Conservation (phyloP, 257 asterid genomes). For the Solanum bulbocastanum region DNA sequence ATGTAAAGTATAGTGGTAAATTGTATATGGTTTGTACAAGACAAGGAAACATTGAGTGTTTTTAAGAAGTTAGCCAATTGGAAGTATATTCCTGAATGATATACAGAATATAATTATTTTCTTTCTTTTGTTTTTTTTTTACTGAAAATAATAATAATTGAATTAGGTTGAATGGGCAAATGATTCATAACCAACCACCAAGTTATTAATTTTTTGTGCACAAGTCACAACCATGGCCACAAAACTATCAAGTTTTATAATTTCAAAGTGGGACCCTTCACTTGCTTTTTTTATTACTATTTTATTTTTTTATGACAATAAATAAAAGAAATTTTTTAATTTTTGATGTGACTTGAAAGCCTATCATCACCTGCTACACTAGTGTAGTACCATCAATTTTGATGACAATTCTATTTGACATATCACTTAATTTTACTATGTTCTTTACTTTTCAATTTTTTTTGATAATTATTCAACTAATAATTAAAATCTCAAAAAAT, state of each 20-base stretch:
- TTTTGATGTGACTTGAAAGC: conserved; percentile 7
- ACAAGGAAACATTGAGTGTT: neutral
- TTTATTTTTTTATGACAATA: neutral
- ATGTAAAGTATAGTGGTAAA: neutral
- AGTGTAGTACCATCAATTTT: conserved; percentile 1
- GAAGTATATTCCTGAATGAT: conserved; percentile 15
- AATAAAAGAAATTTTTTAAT: neutral
- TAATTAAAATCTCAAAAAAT: neutral
- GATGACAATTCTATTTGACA: neutral
- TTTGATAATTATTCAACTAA: neutral
- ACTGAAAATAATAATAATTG: conserved; percentile 2
- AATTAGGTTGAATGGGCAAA: conserved; percentile 13
- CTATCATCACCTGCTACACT: conserved; percentile 1
- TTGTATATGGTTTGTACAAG: neutral
- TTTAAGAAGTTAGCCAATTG: conserved; percentile 14
- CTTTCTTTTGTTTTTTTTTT: neutral
- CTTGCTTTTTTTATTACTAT: neutral
- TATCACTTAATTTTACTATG: neutral
- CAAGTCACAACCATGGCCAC: conserved; percentile 1
- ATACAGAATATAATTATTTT: neutral
- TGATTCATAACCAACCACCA: conserved; percentile 14
- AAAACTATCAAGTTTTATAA: neutral
- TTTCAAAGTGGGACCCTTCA: conserved; percentile 11
- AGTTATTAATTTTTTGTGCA: neutral
- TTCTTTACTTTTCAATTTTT: neutral